Evolutionary conservation across 306 rosid species (phyloP), one percentile per base, ranked within the genome.

Genomic region (Albizia julibrissin): DNA sequence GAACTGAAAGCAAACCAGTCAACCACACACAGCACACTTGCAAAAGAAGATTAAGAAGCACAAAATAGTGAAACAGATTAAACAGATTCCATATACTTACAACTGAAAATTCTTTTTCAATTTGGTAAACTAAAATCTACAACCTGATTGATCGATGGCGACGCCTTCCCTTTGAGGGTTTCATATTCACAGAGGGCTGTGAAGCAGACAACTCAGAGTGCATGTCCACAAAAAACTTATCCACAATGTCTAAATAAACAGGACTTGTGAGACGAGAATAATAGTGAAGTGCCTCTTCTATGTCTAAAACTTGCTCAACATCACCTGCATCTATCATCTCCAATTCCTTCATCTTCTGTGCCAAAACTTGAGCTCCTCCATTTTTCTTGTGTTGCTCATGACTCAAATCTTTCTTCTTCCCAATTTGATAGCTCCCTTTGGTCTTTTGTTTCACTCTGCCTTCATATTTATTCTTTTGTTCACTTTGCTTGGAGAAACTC

Each of bases 281-380:
- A 85, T 95, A 95, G 78, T 95, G 99, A 4, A 95, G 86, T 61
- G 98, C 99, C 79, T 95, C 99, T 89, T 95, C 99, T 33, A 95
- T 86, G 75, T 95, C 99, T 72, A 95, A 61, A 64, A 85, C 96
- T 34, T 95, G 98, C 73, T 95, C 98, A 84, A 93, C 85, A 87
- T 95, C 98, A 72, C 89, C 83, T 21, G 92, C 70, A 76, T 93
- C 94, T 71, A 87, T 75, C 93, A 91, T 91, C 83, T 95, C 99
- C 85, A 92, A 87, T 24, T 95, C 99, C 91, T 89, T 92, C 91
- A 93, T 93, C 89, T 89, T 93, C 65, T 88, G 86, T 9, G 86
- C 96, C 27, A 95, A 79, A 16, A 67, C 87, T 52, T 82, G 74
- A 80, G 82, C 80, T 33, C 82, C 86, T 8, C 52, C 81, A 39